Percentiles rank a stretch among this genome's conserved stretches.
phyloP scores from a whole-genome alignment of 208 protist genomes.

The Endotrypanum monterogeii region DNA sequence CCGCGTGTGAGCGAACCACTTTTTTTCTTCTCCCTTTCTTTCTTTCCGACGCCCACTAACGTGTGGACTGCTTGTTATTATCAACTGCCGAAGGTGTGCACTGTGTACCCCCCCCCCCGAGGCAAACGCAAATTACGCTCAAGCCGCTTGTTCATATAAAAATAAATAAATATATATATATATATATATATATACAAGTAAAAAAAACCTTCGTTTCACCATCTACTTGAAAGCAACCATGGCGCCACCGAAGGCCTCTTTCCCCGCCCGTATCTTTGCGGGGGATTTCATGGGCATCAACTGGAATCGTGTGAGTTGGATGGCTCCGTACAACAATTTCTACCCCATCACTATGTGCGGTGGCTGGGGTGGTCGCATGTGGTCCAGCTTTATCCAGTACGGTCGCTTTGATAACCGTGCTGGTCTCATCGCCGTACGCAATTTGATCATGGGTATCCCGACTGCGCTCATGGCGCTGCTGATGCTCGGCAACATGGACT shows the following conservation, averaged over 20 bases:
- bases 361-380: conserved; percentile 79
- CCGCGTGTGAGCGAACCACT: not conserved
- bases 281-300: conserved; percentile 88
- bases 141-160: no score
- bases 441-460: conserved; percentile 59
- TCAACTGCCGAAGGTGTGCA: not conserved
- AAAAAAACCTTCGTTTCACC: not conserved
- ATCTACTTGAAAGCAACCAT: conserved; percentile 20
- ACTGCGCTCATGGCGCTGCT: conserved; percentile 57
- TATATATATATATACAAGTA: no score
- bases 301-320: conserved; percentile 88
- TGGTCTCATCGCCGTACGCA: conserved; percentile 59
- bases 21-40: conserved; percentile 1
- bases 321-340: conserved; percentile 91
- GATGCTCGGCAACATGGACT: conserved; percentile 86
- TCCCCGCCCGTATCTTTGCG: conserved; percentile 77
- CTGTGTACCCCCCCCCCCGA: not conserved
- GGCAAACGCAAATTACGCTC: not conserved
- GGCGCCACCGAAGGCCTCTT: conserved; percentile 79
- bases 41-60: not conserved
- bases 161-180: no score
- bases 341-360: conserved; percentile 88
- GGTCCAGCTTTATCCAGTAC: conserved; percentile 88
- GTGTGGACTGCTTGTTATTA: not conserved
- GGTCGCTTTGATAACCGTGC: conserved; percentile 85